Base-by-base conservation (phyloP, 345 rosid genomes). In the Barbarea vulgaris region DNA sequence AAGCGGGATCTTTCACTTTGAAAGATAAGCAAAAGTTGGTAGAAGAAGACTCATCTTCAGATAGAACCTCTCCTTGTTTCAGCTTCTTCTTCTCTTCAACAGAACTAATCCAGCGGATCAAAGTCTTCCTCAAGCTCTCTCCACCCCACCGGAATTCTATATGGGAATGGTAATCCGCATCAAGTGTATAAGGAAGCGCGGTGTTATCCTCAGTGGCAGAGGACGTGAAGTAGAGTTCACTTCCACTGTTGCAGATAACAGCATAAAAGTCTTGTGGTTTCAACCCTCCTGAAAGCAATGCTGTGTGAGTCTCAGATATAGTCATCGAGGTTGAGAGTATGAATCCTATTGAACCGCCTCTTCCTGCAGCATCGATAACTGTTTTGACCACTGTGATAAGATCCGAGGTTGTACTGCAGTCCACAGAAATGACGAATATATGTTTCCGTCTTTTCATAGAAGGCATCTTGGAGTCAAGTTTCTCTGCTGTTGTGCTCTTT, bases 101-200 rank as follows among this genome's bases (percentile, higher is more conserved):
- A 47, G 92, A 85, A 73, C 74, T 69, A 69, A 86, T 84, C 95
- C 95, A 89, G 15, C 88, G 86, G 72, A 84, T 80, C 81, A 91
- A 75, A 77, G 93, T 84, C 79, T 83, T 89, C 79, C 89, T 82
- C 70, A 91, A 55, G 51, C 82, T 82, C 78, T 89, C 93, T 75
- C 93, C 91, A 74, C 93, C 97, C 95, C 95, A 91, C 2, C 91
- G 85, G 65, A 86, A 91, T 53, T 87, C 95, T 22, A 85, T 84
- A 67, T 91, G 97, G 1, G 89, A 89, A 67, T 86, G 93, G 74
- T 91, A 91, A 79, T 91, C 88, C 33, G 80, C 64, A 81, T 91
- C 97, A 8, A 85, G 75, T 17, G 79, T 75, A 52, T 84, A 89
- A 7, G 89, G 91, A 67, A 85, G 83, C 46, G 42, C 79, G 0